A percentile compares a stretch with the other conserved stretches of the same genome.
These are phyloP conservation scores for Russula virescens DNA, from an alignment of 768 basidiomycete species.

Conservation along the genomic window DNA sequence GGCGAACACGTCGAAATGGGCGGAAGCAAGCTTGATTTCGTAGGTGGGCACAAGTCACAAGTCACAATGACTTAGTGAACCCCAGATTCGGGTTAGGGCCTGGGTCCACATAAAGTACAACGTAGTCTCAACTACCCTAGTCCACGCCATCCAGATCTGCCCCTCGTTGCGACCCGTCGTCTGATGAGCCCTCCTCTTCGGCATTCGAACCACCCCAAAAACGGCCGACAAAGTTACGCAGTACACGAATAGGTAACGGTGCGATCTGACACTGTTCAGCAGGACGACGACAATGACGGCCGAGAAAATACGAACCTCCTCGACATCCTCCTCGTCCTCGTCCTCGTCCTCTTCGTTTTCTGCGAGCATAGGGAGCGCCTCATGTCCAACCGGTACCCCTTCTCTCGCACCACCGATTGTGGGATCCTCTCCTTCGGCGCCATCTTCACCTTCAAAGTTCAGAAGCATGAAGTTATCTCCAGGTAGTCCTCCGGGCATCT, in stretches of 20 bases:
- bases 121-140: neutral
- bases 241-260: slow-evolving; percentile 21
- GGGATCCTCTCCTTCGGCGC: neutral
- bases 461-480: slow-evolving; percentile 24
- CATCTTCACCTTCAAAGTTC: slow-evolving; percentile 9
- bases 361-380: neutral
- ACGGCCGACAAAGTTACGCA: slow-evolving; percentile 22
- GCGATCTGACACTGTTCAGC: slow-evolving; percentile 14
- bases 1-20: too few species aligned
- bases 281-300: neutral
- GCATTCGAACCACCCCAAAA: slow-evolving; percentile 17
- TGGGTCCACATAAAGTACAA: too few species aligned
- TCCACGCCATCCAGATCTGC: slow-evolving; percentile 18
- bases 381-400: neutral
- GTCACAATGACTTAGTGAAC: neutral
- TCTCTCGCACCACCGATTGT: neutral
- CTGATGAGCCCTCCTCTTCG: slow-evolving; percentile 17
- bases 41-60: too few species aligned
- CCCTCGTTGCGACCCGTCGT: slow-evolving; percentile 3
- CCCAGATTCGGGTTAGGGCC: slow-evolving; percentile 16
- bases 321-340: slow-evolving; percentile 19
- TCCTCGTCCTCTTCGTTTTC: slow-evolving; percentile 15
- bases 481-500: slow-evolving; percentile 22
- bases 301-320: slow-evolving; percentile 12
- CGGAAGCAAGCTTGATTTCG: too few species aligned